These are phyloP conservation scores for Pichia sp. DNA, from an alignment of 1,139 yeast genomes.

Conservation along the genomic window DNA sequence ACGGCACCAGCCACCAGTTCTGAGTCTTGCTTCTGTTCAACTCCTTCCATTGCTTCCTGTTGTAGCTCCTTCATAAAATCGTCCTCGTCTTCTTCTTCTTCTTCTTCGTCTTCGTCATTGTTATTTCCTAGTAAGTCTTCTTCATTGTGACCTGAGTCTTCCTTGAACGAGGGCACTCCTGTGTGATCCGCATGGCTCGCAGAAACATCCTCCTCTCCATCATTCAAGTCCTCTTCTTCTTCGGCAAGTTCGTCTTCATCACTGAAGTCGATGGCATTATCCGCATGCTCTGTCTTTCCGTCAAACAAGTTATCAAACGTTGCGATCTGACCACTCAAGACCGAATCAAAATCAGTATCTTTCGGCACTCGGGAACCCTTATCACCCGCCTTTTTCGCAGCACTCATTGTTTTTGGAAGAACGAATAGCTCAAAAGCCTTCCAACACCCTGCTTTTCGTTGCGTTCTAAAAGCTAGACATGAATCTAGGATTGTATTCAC, in stretches of 20 bases:
- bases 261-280: slow-evolving; percentile 91
- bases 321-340: slow-evolving; percentile 33
- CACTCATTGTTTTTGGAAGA: background rate
- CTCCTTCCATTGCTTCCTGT: slow-evolving; percentile 38
- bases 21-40: slow-evolving; percentile 37
- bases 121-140: background rate
- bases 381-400: slow-evolving; percentile 8
- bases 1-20: slow-evolving; percentile 38
- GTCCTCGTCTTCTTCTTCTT: slow-evolving; percentile 28
- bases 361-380: background rate
- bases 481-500: background rate
- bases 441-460: background rate
- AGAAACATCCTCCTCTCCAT: slow-evolving; percentile 3
- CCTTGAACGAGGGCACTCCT: slow-evolving; percentile 9
- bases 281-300: slow-evolving; percentile 63
- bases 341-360: slow-evolving; percentile 16
- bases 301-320: slow-evolving; percentile 30
- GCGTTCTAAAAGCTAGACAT: too few species aligned
- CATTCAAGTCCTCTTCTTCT: slow-evolving; percentile 47
- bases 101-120: background rate
- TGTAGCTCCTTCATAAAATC: slow-evolving; percentile 37
- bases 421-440: background rate
- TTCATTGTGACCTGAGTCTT: background rate
- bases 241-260: slow-evolving; percentile 95
- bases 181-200: background rate